Evolutionary conservation across 2,329 filamentous ascomycete species (phyloP).

Genomic region (Monilinia vaccinii-corymbosi): DNA sequence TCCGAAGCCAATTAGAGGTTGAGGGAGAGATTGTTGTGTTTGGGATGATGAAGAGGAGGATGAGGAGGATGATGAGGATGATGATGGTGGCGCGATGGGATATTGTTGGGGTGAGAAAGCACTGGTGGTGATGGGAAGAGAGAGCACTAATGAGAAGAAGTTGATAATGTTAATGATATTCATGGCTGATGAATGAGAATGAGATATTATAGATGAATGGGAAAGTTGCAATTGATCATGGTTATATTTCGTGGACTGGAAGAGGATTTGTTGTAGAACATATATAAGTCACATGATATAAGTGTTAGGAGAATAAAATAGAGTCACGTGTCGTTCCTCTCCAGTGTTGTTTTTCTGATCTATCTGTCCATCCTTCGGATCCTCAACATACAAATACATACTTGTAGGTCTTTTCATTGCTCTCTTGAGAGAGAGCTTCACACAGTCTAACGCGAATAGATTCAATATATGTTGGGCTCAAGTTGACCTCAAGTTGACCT

Average conservation of each 20-base stretch:
- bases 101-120: not conserved
- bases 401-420: not conserved
- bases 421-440: not conserved
- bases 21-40: not conserved
- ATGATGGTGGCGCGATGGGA: not conserved
- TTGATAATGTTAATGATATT: not conserved
- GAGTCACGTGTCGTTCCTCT: too few species aligned
- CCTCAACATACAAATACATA: too few species aligned
- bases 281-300: too few species aligned
- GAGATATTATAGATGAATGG: not conserved
- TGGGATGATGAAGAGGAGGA: not conserved
- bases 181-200: too few species aligned
- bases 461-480: not conserved
- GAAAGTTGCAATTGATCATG: too few species aligned
- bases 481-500: not conserved
- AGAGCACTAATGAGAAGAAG: not conserved
- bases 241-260: not conserved
- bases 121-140: not conserved
- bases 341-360: too few species aligned
- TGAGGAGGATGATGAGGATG: not conserved
- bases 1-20: constrained; percentile 10
- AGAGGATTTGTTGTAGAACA: too few species aligned
- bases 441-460: not conserved
- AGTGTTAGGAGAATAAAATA: too few species aligned
- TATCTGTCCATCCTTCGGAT: too few species aligned